Evolutionary conservation across 257 asterid species (phyloP), one percentile per base, ranked within the genome.

Genomic region (Catharanthus roseus): DNA sequence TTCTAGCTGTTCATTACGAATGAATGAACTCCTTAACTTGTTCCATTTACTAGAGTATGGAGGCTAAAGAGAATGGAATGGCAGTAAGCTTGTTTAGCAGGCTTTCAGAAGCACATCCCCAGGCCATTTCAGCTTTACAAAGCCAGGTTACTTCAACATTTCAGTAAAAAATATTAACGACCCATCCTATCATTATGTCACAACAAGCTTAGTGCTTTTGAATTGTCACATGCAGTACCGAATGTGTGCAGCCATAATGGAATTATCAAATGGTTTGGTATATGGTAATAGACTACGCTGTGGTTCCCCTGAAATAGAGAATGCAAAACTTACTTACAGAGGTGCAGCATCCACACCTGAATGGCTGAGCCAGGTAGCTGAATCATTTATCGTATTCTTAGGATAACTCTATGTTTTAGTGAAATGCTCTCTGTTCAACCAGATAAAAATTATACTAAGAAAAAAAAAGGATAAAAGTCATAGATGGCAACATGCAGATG

Each of bases 61-160:
- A 89, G 82, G 99, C 99, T 23, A 92, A 81, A 82, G 99, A 93
- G 84, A 91, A 88, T 63, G 99, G 97, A 80, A 85, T 91, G 96
- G 77, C 85, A 21, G 82, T 79, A 54, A 93, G 99, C 89, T 90
- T 93, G 83, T 91, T 93, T 77, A 86, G 95, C 80, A 83, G 96
- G 83, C 96, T 93, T 71, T 93, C 99, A 74, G 97, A 91, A 88
- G 96, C 96, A 28, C 96, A 93, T 82, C 99, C 96, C 38, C 96
- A 89, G 81, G 96, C 99, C 51, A 89, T 93, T 81, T 92, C 97
- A n/a, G 88, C 97, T 81, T 80, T 93, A 79, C 92, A 77, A 72
- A 79, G 82, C 88, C 99, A 93, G 99, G 99, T 91, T 54, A 75
- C 42, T 6, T 77, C 68, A 70, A 67, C 60, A 56, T 64, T 68